Evolutionary conservation across 2,329 filamentous ascomycete genomes (phyloP), one percentile per base, ranked within the genome.

Genomic region (Aspergillus sp.): DNA sequence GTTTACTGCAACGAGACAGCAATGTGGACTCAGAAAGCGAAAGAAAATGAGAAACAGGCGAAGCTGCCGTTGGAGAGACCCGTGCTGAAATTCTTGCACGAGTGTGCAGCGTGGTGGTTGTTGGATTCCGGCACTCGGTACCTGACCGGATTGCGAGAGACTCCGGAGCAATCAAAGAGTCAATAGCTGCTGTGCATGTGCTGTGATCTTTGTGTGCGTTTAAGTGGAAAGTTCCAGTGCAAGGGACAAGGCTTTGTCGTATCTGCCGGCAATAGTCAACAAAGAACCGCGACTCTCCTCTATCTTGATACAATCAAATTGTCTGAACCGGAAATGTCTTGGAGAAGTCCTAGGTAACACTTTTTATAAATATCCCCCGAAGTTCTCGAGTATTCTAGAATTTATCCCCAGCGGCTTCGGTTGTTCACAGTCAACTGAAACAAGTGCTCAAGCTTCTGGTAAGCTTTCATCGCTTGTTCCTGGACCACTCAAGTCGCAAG

Each of bases 101-200:
- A 76, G 55, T 63, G 69, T 32, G 68, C 71, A 20, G 55, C 72
- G 29, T 76, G 73, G 74, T 75, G 73, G 72, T 64, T 76, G 57
- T 54, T 76, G 55, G 73, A 73, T 56, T 73, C 71, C 10, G 73
- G 73, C 4, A 65, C 71, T 20, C 53, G 52, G 22, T 75, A 73
- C 67, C 39, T 76, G 62, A 64, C 58, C 54, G 66, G 66, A 29
- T 29, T 70, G 54, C 42, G 10, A 16, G 11, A 49, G 24, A 7
- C 1, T 4, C 12, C 18, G 9, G 42, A 46, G 3, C 42, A 46
- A 10, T 46, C n/a, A 20, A 36, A 36, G 32, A 36, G 32, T 6
- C 32, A 36, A 16, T 36, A 36, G 5, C 5, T 16, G 32, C 26
- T 9, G 26, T 29, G 12, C 11, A 36, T 36, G 16, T 12, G 32